phyloP scores from a whole-genome alignment of 805 yeast species.

The Lipomyces sp. region DNA sequence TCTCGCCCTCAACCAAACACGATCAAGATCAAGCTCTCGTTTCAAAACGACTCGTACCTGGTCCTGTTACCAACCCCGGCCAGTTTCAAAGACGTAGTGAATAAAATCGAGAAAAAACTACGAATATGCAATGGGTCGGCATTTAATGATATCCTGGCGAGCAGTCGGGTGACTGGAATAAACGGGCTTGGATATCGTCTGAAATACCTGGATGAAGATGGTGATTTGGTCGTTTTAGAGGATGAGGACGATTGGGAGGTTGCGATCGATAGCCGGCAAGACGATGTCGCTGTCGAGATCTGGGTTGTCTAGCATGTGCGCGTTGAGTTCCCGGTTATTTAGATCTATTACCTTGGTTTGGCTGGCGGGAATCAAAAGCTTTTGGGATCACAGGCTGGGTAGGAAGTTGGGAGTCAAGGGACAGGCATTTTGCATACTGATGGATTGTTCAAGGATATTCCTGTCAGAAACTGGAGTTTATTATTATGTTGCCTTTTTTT shows the following conservation, averaged over 20 bases:
- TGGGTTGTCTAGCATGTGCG: slow-evolving; percentile 16
- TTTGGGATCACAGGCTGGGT: neutral
- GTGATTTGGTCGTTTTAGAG: slow-evolving; percentile 67
- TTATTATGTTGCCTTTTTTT: neutral
- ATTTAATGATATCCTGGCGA: slow-evolving; percentile 25
- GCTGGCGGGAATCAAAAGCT: neutral
- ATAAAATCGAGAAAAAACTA: slow-evolving; percentile 62
- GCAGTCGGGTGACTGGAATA: slow-evolving; percentile 18
- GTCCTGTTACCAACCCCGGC: slow-evolving; percentile 63
- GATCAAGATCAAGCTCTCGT: slow-evolving; percentile 46
- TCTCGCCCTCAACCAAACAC: slow-evolving; percentile 31
- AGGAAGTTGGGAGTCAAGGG: neutral
- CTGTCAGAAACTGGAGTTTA: neutral
- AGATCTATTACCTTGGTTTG: neutral
- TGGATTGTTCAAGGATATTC: neutral
- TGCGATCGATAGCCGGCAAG: slow-evolving; percentile 28
- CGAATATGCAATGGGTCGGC: slow-evolving; percentile 58
- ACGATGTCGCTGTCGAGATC: slow-evolving; percentile 33
- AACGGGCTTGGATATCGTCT: slow-evolving; percentile 49
- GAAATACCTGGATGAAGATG: slow-evolving; percentile 92
- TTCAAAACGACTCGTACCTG: slow-evolving; percentile 56
- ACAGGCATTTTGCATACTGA: neutral
- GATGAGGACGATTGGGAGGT: slow-evolving; percentile 35
- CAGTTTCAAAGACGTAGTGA: slow-evolving; percentile 57
- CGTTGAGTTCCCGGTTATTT: no score